Evolutionary conservation across 371 early-diverging fungal genomes (phyloP).

Genomic region (Mortierella sp.): DNA sequence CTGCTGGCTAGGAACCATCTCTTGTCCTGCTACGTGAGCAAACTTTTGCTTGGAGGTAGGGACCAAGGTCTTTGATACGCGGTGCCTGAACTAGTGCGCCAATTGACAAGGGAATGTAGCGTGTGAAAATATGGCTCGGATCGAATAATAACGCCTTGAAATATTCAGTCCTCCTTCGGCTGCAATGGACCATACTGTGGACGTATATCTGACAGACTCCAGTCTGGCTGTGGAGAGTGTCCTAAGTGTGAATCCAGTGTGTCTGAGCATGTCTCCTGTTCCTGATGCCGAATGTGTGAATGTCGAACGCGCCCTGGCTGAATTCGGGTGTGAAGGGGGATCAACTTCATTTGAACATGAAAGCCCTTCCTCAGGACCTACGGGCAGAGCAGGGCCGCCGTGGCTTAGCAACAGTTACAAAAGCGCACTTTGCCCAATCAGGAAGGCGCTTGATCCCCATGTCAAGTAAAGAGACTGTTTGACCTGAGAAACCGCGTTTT

Average conservation of each 20-base stretch:
- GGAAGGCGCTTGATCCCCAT: background rate
- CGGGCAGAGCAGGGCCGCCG: background rate
- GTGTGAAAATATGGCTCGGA: background rate
- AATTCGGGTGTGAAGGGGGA: background rate
- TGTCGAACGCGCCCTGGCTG: background rate
- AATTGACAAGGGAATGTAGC: background rate
- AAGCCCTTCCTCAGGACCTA: background rate
- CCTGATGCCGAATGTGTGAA: background rate
- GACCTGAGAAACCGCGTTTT: background rate
- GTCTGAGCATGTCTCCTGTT: background rate
- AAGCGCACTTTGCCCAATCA: background rate
- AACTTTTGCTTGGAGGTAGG: slow-evolving; percentile 57
- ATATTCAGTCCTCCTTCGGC: background rate
- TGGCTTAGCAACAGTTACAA: background rate
- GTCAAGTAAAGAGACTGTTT: background rate
- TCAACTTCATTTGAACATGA: too few relatives aligned
- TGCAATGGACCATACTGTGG: background rate
- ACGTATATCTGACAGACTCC: background rate
- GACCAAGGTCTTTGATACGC: slow-evolving; percentile 41
- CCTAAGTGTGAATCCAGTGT: background rate
- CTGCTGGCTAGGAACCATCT: slow-evolving; percentile 57
- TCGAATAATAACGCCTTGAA: background rate
- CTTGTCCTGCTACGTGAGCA: slow-evolving; percentile 51
- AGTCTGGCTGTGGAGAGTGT: background rate
- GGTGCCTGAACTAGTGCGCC: slow-evolving; percentile 39